Conservation (phyloP, 2,329 filamentous ascomycete genomes). For the Aureobasidium subglaciale region DNA sequence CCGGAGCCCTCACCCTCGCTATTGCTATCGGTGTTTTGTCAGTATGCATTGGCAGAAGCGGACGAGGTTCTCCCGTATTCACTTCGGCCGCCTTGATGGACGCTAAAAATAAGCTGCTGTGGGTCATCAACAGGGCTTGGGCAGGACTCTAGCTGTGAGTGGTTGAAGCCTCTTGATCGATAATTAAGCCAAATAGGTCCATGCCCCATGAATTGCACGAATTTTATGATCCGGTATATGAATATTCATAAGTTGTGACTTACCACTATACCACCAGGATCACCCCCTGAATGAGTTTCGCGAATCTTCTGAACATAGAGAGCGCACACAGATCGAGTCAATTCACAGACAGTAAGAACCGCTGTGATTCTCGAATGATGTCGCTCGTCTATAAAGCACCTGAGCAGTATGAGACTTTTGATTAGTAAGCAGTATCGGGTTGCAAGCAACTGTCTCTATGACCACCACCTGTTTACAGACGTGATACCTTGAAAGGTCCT, state of each 20-base stretch:
- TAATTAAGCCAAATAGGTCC: not conserved
- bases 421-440: too few relatives aligned
- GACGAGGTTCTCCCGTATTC: not conserved
- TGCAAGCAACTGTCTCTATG: too few relatives aligned
- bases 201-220: not conserved
- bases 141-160: not conserved
- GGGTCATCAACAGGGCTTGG: not conserved
- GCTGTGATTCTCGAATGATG: too few relatives aligned
- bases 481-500: too few relatives aligned
- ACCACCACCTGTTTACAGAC: too few relatives aligned
- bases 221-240: not conserved
- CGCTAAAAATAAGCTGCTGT: not conserved
- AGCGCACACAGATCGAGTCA: too few relatives aligned
- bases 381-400: too few relatives aligned
- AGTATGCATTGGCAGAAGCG: slow-evolving; percentile 50
- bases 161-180: not conserved
- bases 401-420: too few relatives aligned
- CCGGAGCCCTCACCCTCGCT: slow-evolving; percentile 45
- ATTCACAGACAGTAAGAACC: too few relatives aligned
- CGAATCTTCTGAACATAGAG: too few relatives aligned
- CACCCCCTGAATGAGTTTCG: too few relatives aligned
- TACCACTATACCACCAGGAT: too few relatives aligned
- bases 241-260: not conserved
- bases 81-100: not conserved
- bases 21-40: slow-evolving; percentile 62